phyloP scores from a whole-genome alignment of 1,139 yeast species.

The Hansenula sp. region DNA sequence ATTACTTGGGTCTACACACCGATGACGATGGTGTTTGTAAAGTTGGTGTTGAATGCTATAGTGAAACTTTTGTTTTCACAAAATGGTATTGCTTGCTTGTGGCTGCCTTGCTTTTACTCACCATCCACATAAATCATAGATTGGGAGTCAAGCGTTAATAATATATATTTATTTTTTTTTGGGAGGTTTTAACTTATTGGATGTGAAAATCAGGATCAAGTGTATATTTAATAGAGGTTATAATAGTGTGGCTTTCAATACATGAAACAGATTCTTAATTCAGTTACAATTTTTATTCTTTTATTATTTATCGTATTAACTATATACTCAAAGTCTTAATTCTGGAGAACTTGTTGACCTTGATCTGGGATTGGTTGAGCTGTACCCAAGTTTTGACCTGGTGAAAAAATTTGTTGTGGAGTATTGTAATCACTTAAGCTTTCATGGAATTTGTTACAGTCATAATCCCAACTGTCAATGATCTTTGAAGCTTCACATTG shows the following conservation, averaged over 20 bases:
- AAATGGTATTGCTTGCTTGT: constrained; percentile 7
- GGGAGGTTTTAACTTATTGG: not conserved
- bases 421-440: constrained; percentile 30
- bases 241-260: too few species aligned
- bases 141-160: not conserved
- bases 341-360: too few species aligned
- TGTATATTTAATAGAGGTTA: too few species aligned
- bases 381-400: constrained; percentile 1
- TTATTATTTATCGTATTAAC: too few species aligned
- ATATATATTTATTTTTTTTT: not conserved
- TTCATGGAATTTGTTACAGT: constrained; percentile 56
- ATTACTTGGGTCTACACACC: constrained; percentile 29
- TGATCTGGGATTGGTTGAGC: not conserved
- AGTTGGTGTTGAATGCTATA: constrained; percentile 12
- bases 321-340: too few species aligned
- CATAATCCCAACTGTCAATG: constrained; percentile 77
- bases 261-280: too few species aligned
- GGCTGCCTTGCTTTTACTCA: constrained; percentile 6
- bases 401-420: constrained; percentile 4
- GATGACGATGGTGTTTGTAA: constrained; percentile 11
- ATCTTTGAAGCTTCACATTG: constrained; percentile 61
- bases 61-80: constrained; percentile 9
- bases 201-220: too few species aligned
- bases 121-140: constrained; percentile 7
- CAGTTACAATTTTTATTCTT: too few species aligned